Percentiles rank a stretch among this genome's conserved stretches.
phyloP scores from a whole-genome alignment of 106 monocot genomes.

The Platanthera zijinensis region DNA sequence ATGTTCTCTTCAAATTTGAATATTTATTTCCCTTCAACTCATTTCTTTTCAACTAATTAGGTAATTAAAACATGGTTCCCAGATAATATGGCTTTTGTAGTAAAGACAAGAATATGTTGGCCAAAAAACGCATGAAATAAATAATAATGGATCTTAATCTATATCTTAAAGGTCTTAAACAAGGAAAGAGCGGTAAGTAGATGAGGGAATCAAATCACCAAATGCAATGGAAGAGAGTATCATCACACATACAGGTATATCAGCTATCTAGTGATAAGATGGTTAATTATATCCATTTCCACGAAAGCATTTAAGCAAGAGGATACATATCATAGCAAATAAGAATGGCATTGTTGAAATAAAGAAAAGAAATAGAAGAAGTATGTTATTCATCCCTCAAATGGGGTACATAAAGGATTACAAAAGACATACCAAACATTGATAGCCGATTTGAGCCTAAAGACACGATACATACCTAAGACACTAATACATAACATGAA shows the following conservation, averaged over 20 bases:
- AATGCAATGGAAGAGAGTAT: neutral
- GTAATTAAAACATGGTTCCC: neutral
- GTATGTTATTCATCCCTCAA: too few species aligned
- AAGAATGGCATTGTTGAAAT: neutral
- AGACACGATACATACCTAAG: too few species aligned
- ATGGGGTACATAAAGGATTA: too few species aligned
- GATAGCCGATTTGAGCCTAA: too few species aligned
- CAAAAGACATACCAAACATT: too few species aligned
- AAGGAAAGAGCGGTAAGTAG: neutral
- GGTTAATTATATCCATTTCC: neutral
- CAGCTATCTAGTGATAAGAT: neutral
- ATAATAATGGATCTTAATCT: neutral
- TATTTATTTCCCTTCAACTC: neutral
- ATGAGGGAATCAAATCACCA: neutral
- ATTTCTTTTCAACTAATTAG: neutral
- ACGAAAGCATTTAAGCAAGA: neutral
- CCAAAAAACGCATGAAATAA: neutral
- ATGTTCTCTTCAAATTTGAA: too few species aligned
- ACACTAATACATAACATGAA: too few species aligned
- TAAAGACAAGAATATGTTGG: neutral
- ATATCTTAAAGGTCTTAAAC: neutral
- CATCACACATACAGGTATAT: neutral
- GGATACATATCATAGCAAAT: neutral
- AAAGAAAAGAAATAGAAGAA: too few species aligned
- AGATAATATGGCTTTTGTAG: neutral